These are phyloP conservation scores for Chamaenerion angustifolium DNA, from an alignment of 345 rosid genomes.

Conservation along the genomic window DNA sequence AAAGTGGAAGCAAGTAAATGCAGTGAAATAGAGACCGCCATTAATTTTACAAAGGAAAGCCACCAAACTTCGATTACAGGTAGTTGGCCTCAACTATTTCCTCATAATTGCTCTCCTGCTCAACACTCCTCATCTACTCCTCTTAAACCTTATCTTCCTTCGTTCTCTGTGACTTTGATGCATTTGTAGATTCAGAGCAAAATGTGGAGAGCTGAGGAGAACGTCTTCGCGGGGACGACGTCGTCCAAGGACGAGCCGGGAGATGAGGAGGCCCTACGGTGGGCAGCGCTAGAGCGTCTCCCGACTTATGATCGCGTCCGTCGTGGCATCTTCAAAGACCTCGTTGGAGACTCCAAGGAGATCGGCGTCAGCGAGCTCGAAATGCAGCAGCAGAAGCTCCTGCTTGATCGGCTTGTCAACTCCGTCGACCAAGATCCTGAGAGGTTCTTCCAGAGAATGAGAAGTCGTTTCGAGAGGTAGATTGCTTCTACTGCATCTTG, in stretches of 20 bases:
- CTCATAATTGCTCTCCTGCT: background rate
- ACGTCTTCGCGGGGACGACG: conserved; percentile 47
- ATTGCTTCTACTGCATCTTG: no score
- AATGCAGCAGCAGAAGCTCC: conserved; percentile 50
- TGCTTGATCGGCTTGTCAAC: conserved; percentile 58
- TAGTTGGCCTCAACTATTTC: conserved; percentile 3
- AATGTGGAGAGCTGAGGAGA: conserved; percentile 87
- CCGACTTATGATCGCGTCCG: conserved; percentile 70
- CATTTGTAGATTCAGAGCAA: conserved; percentile 12
- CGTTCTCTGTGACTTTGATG: background rate
- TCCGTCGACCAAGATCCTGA: conserved; percentile 73
- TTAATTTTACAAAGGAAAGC: conserved; percentile 41
- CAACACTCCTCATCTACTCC: no score
- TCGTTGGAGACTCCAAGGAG: conserved; percentile 54
- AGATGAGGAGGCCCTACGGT: conserved; percentile 79
- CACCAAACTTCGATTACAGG: conserved; percentile 16
- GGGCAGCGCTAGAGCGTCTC: conserved; percentile 87
- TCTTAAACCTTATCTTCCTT: no score
- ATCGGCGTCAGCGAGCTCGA: conserved; percentile 59
- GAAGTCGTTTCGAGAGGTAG: conserved; percentile 71
- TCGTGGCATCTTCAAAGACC: conserved; percentile 58
- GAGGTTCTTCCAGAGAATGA: conserved; percentile 68
- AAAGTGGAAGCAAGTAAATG: background rate
- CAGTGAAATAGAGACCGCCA: conserved; percentile 10
- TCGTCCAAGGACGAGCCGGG: conserved; percentile 42